phyloP scores from a whole-genome alignment of 169 alveolate species.

The Eimeria praecox region DNA sequence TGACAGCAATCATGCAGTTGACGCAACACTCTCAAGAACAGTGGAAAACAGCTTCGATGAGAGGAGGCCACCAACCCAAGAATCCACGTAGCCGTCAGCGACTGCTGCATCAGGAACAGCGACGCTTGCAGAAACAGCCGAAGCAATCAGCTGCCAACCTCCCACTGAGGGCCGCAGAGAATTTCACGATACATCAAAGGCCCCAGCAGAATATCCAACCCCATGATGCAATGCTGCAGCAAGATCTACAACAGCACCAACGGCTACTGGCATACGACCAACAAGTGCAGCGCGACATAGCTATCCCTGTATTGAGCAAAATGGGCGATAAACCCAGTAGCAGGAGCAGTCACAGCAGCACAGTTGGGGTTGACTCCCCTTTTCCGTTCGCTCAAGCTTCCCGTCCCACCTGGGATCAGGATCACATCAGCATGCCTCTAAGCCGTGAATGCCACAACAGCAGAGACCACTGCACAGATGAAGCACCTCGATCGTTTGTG shows the following conservation, averaged over 20 bases:
- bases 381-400: neutral
- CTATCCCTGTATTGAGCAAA: neutral
- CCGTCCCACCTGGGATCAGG: conserved; percentile 18
- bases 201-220: neutral
- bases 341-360: conserved; percentile 4
- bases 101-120: conserved; percentile 32
- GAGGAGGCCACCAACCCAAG: neutral
- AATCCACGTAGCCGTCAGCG: neutral
- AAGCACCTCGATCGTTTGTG: neutral
- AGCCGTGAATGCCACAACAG: neutral
- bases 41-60: neutral
- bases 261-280: neutral
- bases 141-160: neutral
- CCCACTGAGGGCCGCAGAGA: conserved; percentile 5
- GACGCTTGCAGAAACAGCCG: conserved; percentile 20
- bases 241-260: neutral
- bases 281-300: neutral
- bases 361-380: neutral
- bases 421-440: neutral
- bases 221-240: neutral
- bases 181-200: neutral
- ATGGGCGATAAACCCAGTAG: conserved; percentile 6
- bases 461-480: neutral
- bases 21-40: neutral
- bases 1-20: neutral